Percentiles rank a stretch among this genome's conserved stretches.
phyloP scores from a whole-genome alignment of 495 filamentous ascomycete genomes.

The Aspergillus asperescens region DNA sequence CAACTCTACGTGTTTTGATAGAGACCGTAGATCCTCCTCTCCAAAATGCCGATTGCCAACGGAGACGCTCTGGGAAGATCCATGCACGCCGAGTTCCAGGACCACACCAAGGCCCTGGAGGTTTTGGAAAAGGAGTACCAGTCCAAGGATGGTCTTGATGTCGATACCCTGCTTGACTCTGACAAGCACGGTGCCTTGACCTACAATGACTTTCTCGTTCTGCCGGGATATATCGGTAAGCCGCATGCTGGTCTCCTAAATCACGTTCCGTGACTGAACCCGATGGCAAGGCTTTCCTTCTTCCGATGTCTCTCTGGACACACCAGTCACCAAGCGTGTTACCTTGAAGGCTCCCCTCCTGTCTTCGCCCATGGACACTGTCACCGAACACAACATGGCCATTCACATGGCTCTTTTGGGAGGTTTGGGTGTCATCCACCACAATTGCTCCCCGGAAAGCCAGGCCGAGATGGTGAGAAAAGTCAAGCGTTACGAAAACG shows the following conservation, averaged over 20 bases:
- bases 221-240: conserved; percentile 63
- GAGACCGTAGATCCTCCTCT: conserved; percentile 25
- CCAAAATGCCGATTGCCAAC: conserved; percentile 66
- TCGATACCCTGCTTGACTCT: conserved; percentile 77
- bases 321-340: conserved; percentile 89
- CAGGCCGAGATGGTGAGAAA: conserved; percentile 99
- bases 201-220: conserved; percentile 68
- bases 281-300: conserved; percentile 69
- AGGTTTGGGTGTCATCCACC: conserved; percentile 95
- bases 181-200: conserved; percentile 85
- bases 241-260: conserved; percentile 9
- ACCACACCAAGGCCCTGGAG: conserved; percentile 67
- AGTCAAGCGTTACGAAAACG: conserved; percentile 98
- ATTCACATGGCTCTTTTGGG: conserved; percentile 98
- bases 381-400: conserved; percentile 98
- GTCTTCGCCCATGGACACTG: conserved; percentile 98
- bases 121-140: conserved; percentile 62
- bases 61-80: conserved; percentile 47
- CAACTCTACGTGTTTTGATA: conserved; percentile 21
- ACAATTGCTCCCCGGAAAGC: conserved; percentile 92
- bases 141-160: conserved; percentile 73
- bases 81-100: conserved; percentile 45
- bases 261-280: conserved; percentile 50
- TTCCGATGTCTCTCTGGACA: conserved; percentile 81
- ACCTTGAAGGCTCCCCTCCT: conserved; percentile 89